Evolutionary conservation across 805 yeast species (phyloP).

Genomic region (Saturnispora gosingensis): DNA sequence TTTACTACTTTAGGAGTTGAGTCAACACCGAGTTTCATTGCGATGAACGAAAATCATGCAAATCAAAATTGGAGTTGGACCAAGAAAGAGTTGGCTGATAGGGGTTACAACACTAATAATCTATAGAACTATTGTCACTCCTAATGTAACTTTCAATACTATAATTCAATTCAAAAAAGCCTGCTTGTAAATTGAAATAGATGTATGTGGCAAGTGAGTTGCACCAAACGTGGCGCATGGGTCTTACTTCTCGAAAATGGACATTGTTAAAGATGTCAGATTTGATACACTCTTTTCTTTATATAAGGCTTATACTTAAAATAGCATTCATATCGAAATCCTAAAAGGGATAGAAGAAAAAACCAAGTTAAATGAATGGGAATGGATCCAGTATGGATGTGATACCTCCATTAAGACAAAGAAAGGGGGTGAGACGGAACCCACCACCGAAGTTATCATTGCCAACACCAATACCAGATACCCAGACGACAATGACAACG

Average conservation of each 20-base stretch:
- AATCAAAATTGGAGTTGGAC: conserved; percentile 79
- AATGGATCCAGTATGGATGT: not conserved
- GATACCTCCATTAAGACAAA: conserved; percentile 2
- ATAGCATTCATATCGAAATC: not conserved
- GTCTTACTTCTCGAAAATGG: not conserved
- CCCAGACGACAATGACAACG: not conserved
- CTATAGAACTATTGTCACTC: not conserved
- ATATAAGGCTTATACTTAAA: not conserved
- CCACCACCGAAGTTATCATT: not conserved
- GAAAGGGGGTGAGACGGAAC: not conserved
- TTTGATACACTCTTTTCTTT: not conserved
- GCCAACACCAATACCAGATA: conserved; percentile 1
- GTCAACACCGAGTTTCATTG: conserved; percentile 47
- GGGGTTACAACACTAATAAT: conserved; percentile 32
- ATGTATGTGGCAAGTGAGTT: not conserved
- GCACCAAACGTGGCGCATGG: not conserved
- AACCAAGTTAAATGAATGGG: not conserved
- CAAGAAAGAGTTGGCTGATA: conserved; percentile 43
- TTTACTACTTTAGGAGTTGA: conserved; percentile 53
- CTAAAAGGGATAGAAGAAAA: not conserved
- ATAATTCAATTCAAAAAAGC: not conserved
- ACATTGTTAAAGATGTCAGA: not conserved
- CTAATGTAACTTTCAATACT: not conserved
- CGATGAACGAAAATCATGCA: conserved; percentile 49
- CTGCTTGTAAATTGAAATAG: not conserved